These are phyloP conservation scores for Puccinia triticina DNA, from an alignment of 1,284 basidiomycete species.

Conservation along the genomic window DNA sequence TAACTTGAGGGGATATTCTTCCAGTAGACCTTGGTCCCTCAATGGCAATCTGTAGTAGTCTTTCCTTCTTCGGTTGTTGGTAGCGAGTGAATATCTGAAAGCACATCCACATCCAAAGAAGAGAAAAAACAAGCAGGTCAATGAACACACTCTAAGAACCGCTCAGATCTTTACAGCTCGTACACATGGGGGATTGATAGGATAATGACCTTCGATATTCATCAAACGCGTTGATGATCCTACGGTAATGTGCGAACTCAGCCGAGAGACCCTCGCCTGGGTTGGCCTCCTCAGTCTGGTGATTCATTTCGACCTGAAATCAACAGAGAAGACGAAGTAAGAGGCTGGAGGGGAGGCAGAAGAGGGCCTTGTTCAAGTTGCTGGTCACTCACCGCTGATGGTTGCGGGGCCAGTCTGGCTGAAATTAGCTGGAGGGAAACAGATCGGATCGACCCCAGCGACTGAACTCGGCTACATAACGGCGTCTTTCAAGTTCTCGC, in stretches of 20 bases:
- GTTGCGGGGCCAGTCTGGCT: too few species aligned
- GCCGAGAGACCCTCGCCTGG: neutral
- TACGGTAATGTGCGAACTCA: constrained; percentile 30
- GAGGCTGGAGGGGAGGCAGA: neutral
- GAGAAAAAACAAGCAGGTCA: too few species aligned
- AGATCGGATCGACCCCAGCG: too few species aligned
- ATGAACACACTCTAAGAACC: neutral
- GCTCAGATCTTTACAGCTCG: neutral
- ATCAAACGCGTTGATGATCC: constrained; percentile 43
- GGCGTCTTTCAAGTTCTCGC: too few species aligned
- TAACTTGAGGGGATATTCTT: constrained; percentile 31
- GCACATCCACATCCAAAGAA: neutral
- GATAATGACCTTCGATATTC: constrained; percentile 34
- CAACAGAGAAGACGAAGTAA: neutral
- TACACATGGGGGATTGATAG: neutral
- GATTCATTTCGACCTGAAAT: neutral
- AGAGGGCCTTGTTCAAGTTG: neutral
- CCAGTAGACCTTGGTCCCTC: constrained; percentile 18
- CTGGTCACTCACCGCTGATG: neutral
- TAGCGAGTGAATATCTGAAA: constrained; percentile 42
- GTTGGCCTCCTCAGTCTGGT: neutral
- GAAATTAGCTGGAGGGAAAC: too few species aligned
- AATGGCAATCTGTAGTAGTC: constrained; percentile 38
- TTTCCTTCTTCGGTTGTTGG: constrained; percentile 39
- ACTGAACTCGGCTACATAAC: too few species aligned